Conservation (phyloP, 139 green algal genomes). For the Chlorella sp. region DNA sequence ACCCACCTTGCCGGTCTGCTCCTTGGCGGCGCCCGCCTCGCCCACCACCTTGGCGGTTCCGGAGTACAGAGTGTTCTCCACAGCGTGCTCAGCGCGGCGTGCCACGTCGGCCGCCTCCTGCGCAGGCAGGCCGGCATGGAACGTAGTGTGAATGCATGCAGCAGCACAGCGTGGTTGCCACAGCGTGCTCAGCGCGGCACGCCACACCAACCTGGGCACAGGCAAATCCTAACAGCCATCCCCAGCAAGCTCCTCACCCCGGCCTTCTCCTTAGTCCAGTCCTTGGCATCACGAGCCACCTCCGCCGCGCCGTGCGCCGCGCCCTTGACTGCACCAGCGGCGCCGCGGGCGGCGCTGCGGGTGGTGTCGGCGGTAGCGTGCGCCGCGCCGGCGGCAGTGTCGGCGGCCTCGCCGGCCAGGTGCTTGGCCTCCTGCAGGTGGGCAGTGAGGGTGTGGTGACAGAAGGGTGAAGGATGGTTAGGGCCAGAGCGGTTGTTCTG, state of each 20-base stretch:
- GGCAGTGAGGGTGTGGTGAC: not conserved
- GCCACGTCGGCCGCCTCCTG: not conserved
- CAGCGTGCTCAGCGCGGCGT: not conserved
- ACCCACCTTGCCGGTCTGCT: slow-evolving; percentile 27
- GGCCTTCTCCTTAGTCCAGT: slow-evolving; percentile 28
- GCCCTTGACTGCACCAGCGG: no score
- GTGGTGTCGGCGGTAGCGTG: not conserved
- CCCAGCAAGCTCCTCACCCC: no score
- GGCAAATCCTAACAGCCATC: no score
- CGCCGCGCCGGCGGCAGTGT: not conserved
- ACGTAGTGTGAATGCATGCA: not conserved
- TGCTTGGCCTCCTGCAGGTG: slow-evolving; percentile 15
- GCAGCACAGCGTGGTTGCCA: no score
- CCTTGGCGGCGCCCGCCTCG: not conserved
- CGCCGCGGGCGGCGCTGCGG: not conserved
- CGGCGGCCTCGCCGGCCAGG: not conserved
- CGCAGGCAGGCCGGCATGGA: not conserved
- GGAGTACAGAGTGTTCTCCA: not conserved
- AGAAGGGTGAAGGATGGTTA: no score
- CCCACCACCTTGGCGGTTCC: slow-evolving; percentile 6
- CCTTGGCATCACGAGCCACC: not conserved
- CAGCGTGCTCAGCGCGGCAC: no score
- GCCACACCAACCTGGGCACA: no score
- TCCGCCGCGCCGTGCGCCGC: not conserved
- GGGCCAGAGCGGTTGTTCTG: no score